phyloP scores from a whole-genome alignment of 805 yeast genomes.

The Saturnispora hagleri region DNA sequence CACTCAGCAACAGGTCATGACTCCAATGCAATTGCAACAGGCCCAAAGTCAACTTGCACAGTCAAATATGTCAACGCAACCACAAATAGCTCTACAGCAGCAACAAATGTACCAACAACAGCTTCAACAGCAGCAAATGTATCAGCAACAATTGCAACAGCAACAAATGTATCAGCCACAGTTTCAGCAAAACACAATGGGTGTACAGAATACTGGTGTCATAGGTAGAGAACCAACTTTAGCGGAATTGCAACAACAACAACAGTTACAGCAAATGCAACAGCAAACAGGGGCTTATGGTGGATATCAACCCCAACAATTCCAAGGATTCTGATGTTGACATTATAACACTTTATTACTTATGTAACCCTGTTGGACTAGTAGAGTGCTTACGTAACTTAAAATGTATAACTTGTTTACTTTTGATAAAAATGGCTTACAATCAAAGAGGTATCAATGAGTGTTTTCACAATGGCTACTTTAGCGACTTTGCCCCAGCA shows the following conservation, averaged over 20 bases:
- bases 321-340: constrained; percentile 3
- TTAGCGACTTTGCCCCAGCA: too few relatives aligned
- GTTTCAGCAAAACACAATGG: constrained; percentile 7
- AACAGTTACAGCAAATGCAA: constrained; percentile 8
- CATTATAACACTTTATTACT: neutral
- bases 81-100: constrained; percentile 23
- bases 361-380: neutral
- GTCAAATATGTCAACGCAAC: constrained; percentile 17
- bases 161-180: constrained; percentile 11
- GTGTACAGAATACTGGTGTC: constrained; percentile 3
- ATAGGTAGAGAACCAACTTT: neutral
- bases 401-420: neutral
- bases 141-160: constrained; percentile 11
- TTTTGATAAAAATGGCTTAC: neutral
- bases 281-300: constrained; percentile 1
- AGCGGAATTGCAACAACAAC: constrained; percentile 14
- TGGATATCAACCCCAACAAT: neutral
- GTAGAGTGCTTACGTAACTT: neutral
- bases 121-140: constrained; percentile 10
- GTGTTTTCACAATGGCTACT: neutral
- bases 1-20: constrained; percentile 17
- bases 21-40: constrained; percentile 21
- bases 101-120: constrained; percentile 21
- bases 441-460: too few relatives aligned
- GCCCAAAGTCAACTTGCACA: constrained; percentile 22